Evolutionary conservation across 768 basidiomycete genomes (phyloP), one percentile per base, ranked within the genome.

Genomic region (Asterophora parasitica): DNA sequence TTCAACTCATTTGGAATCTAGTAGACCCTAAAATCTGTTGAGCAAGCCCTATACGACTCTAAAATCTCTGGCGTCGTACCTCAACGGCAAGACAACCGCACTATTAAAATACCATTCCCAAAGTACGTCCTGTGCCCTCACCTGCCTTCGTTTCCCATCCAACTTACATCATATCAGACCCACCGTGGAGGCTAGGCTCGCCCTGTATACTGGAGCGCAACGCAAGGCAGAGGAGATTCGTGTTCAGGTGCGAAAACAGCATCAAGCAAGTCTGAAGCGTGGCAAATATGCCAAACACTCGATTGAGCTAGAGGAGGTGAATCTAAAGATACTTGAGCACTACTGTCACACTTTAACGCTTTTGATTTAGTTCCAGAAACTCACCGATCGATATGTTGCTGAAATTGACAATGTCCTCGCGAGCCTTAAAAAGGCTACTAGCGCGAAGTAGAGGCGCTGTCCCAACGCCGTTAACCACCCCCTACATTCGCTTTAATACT

Each of bases 51-150:
- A 5, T 88, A 89, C 56, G 75, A 79, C n/a, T 82, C 85, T 4
- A 85, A 85, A 52, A 68, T 91, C 31, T 82, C 86, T 7, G 76
- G 81, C 23, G 74, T 88, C 8, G 73, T 82, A 0, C 89, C 89
- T 4, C 90, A 92, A 54, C 74, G 74, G 47, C 66, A 78, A 34
- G 89, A 92, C 57, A 67, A 60, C 26, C 77, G 82, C 35, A 92
- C 90, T 1, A 75, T 92, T 54, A 85, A 77, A 53, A 78, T 92
- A 50, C 85, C 88, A 0, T 81, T 92, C 62, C 85, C 90, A 35
- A 90, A 82, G 89, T 90, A 53, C 11, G 72, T 11, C 19, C 11
- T 11, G 28, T 16, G 16, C 39, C 13, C 38, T n/a, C 28, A 27
- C 13, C 4, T 7, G 12, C 43, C 27, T 4, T 7, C 33, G 8